Percentiles rank a stretch among this genome's conserved stretches.
These are phyloP conservation scores for Aureobasidium sp. DNA, from an alignment of 2,329 filamentous ascomycete species.

Conservation along the genomic window DNA sequence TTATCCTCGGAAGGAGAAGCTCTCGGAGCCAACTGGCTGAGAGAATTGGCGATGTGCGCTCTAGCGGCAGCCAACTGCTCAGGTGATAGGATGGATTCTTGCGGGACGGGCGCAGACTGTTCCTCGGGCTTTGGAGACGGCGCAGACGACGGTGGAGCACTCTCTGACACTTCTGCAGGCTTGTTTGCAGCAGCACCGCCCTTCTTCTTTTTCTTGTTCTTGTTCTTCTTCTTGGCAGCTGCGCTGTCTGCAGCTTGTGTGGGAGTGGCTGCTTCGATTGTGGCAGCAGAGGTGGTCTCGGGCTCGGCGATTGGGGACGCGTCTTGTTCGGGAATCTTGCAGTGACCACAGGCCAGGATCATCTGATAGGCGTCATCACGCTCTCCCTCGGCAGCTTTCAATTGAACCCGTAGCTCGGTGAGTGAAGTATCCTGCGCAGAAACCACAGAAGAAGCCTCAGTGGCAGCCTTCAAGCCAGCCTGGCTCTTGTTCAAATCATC, in stretches of 20 bases:
- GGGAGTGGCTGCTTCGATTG: neutral
- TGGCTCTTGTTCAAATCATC: slow-evolving; percentile 21
- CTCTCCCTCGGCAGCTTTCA: slow-evolving; percentile 23
- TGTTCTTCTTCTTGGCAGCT: slow-evolving; percentile 69
- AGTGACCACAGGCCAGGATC: slow-evolving; percentile 27
- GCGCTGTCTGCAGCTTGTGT: slow-evolving; percentile 17
- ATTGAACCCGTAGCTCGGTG: slow-evolving; percentile 18
- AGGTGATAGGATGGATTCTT: neutral
- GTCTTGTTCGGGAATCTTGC: slow-evolving; percentile 16
- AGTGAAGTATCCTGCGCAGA: slow-evolving; percentile 11
- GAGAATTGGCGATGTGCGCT: slow-evolving; percentile 7
- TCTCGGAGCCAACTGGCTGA: neutral
- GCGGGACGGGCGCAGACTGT: slow-evolving; percentile 3
- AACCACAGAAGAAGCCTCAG: slow-evolving; percentile 15
- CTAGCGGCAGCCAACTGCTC: slow-evolving; percentile 6
- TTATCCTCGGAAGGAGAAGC: neutral
- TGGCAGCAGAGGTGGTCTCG: neutral
- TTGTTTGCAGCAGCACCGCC: slow-evolving; percentile 20
- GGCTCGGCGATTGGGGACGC: neutral
- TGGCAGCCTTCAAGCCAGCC: neutral
- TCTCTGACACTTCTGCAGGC: slow-evolving; percentile 21
- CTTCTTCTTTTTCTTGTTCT: slow-evolving; percentile 66
- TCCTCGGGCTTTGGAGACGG: slow-evolving; percentile 13
- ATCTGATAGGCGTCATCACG: slow-evolving; percentile 27
- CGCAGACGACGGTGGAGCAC: slow-evolving; percentile 14